Conservation (phyloP, 2,329 filamentous ascomycete genomes). For the Raffaelea albimanens region DNA sequence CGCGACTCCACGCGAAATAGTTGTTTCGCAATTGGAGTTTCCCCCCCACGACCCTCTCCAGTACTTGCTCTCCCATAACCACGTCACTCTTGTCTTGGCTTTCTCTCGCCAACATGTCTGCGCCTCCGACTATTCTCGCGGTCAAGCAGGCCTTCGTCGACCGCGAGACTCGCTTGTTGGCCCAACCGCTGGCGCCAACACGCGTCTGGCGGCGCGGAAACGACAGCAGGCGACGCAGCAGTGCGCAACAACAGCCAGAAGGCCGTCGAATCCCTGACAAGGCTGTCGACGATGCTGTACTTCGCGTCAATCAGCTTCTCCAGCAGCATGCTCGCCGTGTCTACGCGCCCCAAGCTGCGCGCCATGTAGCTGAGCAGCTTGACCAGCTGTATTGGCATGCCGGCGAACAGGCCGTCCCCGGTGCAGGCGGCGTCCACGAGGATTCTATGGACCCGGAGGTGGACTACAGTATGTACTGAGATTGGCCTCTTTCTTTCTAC, state of each 20-base stretch:
- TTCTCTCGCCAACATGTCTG: constrained; percentile 2
- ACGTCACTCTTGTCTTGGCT: too few species aligned
- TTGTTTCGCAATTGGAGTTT: background rate
- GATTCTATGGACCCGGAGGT: constrained; percentile 29
- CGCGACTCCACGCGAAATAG: too few species aligned
- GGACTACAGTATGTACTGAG: constrained; percentile 32
- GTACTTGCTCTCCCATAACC: background rate
- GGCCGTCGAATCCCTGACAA: constrained; percentile 33
- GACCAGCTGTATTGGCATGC: constrained; percentile 51
- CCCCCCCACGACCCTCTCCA: background rate
- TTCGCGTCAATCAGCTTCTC: constrained; percentile 50
- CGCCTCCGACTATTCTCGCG: constrained; percentile 46
- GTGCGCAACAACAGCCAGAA: constrained; percentile 13
- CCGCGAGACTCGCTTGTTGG: constrained; percentile 52
- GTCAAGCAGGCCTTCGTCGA: constrained; percentile 57
- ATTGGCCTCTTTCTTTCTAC: constrained; percentile 6
- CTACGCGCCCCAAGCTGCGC: constrained; percentile 58
- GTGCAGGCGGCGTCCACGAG: constrained; percentile 15
- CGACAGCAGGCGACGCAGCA: constrained; percentile 14
- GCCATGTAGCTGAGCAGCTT: constrained; percentile 65
- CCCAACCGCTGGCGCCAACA: constrained; percentile 47
- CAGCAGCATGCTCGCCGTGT: constrained; percentile 56
- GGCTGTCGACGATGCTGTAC: constrained; percentile 46
- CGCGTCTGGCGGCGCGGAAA: constrained; percentile 41
- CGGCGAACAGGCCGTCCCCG: constrained; percentile 23